These are phyloP conservation scores for Fraxinus greggii DNA, from an alignment of 305 asterid species.

Conservation along the genomic window DNA sequence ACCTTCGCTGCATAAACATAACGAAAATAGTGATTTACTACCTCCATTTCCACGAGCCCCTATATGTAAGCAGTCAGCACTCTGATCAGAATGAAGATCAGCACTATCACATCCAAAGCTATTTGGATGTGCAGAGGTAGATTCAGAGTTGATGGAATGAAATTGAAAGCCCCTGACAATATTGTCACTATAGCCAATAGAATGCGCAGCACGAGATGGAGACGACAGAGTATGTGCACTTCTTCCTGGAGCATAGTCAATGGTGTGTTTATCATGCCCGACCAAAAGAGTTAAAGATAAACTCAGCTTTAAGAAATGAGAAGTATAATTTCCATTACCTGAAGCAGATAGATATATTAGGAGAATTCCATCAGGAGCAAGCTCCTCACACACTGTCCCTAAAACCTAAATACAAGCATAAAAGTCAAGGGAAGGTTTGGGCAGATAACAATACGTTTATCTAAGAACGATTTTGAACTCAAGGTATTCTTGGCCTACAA, in stretches of 20 bases:
- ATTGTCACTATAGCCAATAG: conserved; percentile 49
- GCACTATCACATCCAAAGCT: conserved; percentile 41
- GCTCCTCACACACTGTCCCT: conserved; percentile 91
- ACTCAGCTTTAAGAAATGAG: conserved; percentile 17
- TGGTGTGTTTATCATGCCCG: conserved; percentile 23
- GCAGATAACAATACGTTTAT: conserved; percentile 16
- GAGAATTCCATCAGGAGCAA: conserved; percentile 85
- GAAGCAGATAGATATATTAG: conserved; percentile 75
- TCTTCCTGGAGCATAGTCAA: conserved; percentile 52
- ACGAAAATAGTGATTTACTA: conserved; percentile 24
- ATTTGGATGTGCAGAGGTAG: conserved; percentile 37
- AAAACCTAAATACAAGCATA: conserved; percentile 56
- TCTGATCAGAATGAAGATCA: conserved; percentile 39
- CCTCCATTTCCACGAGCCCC: conserved; percentile 82
- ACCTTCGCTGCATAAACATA: not conserved
- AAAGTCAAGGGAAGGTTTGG: conserved; percentile 27
- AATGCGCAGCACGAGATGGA: conserved; percentile 53
- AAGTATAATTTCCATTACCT: conserved; percentile 45
- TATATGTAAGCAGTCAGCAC: conserved; percentile 61
- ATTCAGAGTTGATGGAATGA: conserved; percentile 50
- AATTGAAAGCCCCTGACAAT: conserved; percentile 52
- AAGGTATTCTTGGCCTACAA: conserved; percentile 11
- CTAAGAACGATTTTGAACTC: conserved; percentile 6
- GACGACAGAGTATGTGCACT: conserved; percentile 46
- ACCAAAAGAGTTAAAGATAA: conserved; percentile 16